These are phyloP conservation scores for Penicillium sp. DNA, from an alignment of 2,329 filamentous ascomycete species.

Conservation along the genomic window DNA sequence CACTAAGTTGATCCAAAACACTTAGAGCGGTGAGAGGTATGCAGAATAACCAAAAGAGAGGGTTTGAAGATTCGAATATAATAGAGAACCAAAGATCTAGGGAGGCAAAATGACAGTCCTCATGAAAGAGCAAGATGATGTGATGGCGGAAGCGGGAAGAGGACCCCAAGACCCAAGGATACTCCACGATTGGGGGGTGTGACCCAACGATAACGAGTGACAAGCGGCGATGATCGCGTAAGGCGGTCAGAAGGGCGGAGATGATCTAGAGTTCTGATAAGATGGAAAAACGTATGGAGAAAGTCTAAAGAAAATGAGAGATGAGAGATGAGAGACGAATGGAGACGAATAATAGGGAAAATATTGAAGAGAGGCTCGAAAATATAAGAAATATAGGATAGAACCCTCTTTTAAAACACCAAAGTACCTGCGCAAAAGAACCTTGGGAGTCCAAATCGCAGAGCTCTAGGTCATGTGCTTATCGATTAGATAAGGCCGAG, in stretches of 20 bases:
- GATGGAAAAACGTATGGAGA: neutral
- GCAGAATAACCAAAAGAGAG: neutral
- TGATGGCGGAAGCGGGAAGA: constrained; percentile 21
- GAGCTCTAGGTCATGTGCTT: constrained; percentile 12
- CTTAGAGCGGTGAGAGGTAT: constrained; percentile 2
- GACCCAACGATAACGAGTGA: constrained; percentile 30
- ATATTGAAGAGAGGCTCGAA: neutral
- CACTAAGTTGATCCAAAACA: constrained; percentile 3
- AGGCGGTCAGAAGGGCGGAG: constrained; percentile 30
- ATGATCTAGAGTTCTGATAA: constrained; percentile 8
- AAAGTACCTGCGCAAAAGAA: neutral
- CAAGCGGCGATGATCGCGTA: constrained; percentile 17
- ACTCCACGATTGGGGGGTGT: constrained; percentile 17
- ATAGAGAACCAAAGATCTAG: neutral
- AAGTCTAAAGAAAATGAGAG: neutral
- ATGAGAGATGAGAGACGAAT: neutral
- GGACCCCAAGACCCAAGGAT: constrained; percentile 21
- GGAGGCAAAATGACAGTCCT: constrained; percentile 9
- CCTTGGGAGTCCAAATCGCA: constrained; percentile 8
- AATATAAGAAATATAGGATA: neutral
- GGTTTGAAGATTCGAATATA: constrained; percentile 2
- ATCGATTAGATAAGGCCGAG: constrained; percentile 22
- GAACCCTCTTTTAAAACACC: neutral
- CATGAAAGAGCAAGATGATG: constrained; percentile 24
- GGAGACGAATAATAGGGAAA: neutral